phyloP scores from a whole-genome alignment of 2,329 filamentous ascomycete species.

The Trichophyton rubrum region DNA sequence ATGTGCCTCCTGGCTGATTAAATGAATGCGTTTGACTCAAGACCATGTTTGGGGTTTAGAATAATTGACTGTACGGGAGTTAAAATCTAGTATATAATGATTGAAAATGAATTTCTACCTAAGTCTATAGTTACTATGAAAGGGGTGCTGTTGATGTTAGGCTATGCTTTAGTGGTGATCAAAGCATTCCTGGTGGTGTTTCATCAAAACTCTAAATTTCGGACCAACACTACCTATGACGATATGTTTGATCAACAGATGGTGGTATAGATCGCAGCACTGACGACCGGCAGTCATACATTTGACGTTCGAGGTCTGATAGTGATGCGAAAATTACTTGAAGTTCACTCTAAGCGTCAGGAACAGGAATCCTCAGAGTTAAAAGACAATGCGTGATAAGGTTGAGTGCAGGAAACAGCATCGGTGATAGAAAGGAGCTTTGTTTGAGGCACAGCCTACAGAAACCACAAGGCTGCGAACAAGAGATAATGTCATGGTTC shows the following conservation, averaged over 20 bases:
- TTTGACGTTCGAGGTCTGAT: too few species aligned
- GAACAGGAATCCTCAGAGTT: not conserved
- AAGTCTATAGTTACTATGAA: not conserved
- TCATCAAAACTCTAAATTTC: not conserved
- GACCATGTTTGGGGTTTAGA: too few species aligned
- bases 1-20: too few species aligned
- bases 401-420: not conserved
- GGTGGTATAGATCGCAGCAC: not conserved
- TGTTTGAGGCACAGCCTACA: not conserved
- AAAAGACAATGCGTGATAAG: not conserved
- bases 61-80: too few species aligned
- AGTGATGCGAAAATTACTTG: not conserved
- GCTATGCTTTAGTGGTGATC: not conserved
- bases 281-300: not conserved
- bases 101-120: too few species aligned
- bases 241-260: not conserved
- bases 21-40: too few species aligned
- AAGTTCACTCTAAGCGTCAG: not conserved
- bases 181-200: not conserved
- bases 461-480: not conserved
- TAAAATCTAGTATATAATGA: too few species aligned
- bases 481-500: not conserved
- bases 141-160: not conserved
- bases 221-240: not conserved
- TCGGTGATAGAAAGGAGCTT: not conserved